Evolutionary conservation across 1,284 basidiomycete species (phyloP).

Genomic region (Earliella scabrosa): DNA sequence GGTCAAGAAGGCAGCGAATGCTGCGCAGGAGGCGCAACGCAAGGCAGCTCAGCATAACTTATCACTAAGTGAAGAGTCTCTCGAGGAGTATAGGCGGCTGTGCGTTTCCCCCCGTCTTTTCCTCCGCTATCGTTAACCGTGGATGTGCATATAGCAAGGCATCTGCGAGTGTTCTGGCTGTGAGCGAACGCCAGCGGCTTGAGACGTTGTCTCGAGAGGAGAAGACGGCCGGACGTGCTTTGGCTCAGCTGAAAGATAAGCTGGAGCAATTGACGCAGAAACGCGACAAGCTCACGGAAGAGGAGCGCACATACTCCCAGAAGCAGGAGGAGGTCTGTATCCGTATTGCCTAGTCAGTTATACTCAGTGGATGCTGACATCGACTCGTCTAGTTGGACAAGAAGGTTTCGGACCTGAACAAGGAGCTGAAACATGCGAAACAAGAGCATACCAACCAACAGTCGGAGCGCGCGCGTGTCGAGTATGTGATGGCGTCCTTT

Average conservation of each 20-base stretch:
- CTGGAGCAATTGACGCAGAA: slow-evolving; percentile 69
- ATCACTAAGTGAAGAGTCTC: slow-evolving; percentile 80
- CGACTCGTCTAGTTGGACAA: slow-evolving; percentile 56
- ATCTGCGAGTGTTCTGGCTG: slow-evolving; percentile 75
- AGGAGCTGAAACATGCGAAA: slow-evolving; percentile 60
- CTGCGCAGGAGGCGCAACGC: slow-evolving; percentile 82
- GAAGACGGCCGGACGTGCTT: slow-evolving; percentile 70
- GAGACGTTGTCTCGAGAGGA: slow-evolving; percentile 85
- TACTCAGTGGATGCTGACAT: neutral
- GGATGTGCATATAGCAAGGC: slow-evolving; percentile 60
- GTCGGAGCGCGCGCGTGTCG: slow-evolving; percentile 73
- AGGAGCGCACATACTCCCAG: slow-evolving; percentile 57
- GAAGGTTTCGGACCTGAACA: slow-evolving; percentile 55
- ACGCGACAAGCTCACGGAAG: slow-evolving; percentile 63
- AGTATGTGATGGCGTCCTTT: slow-evolving; percentile 46
- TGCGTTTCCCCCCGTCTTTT: slow-evolving; percentile 40
- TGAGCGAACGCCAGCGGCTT: slow-evolving; percentile 87
- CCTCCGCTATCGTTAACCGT: neutral
- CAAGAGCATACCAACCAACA: slow-evolving; percentile 79
- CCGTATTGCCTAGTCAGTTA: neutral
- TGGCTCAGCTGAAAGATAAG: slow-evolving; percentile 72
- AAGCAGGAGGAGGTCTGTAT: slow-evolving; percentile 62
- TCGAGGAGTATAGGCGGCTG: slow-evolving; percentile 89
- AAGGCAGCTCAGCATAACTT: slow-evolving; percentile 76
- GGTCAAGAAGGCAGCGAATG: slow-evolving; percentile 74